A percentile compares a stretch with the other conserved stretches of the same genome.
Evolutionary conservation across 2,329 filamentous ascomycete genomes (phyloP).

Genomic region (Biscogniauxia sp.): DNA sequence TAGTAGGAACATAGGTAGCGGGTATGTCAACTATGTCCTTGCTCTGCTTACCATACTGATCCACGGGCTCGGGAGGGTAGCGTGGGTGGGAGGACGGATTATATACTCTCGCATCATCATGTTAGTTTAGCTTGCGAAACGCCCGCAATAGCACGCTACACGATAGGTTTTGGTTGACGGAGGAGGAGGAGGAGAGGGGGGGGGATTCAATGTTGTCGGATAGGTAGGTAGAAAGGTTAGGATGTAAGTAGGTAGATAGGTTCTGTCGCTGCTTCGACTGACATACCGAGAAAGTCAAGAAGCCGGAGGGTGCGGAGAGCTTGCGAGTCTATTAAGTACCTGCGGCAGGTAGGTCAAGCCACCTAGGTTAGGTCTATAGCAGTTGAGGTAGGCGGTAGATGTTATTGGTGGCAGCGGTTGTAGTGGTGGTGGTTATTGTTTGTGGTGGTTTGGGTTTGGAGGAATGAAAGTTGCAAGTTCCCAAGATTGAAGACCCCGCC

Average conservation of each 20-base stretch:
- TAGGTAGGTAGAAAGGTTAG: no score
- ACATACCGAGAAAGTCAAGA: background rate
- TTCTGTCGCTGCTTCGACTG: background rate
- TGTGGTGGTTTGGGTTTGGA: background rate
- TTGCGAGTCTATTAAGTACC: background rate
- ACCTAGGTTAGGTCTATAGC: no score
- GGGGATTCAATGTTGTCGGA: no score
- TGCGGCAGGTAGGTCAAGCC: background rate
- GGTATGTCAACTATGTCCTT: no score
- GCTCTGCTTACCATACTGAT: background rate
- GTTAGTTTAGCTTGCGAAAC: background rate
- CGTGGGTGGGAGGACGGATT: background rate
- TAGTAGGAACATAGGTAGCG: background rate
- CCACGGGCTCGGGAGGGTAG: background rate
- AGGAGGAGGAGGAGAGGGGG: no score
- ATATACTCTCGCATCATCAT: background rate
- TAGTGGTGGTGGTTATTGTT: background rate
- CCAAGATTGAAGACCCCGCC: background rate
- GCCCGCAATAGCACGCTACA: background rate
- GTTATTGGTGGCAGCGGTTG: background rate
- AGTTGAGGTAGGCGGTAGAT: background rate
- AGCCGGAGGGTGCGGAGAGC: background rate
- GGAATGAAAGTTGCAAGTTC: no score
- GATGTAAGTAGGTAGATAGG: no score
- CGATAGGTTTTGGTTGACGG: background rate